Conservation (phyloP, 2,329 filamentous ascomycete genomes). For the Fonsecaea multimorphosa region DNA sequence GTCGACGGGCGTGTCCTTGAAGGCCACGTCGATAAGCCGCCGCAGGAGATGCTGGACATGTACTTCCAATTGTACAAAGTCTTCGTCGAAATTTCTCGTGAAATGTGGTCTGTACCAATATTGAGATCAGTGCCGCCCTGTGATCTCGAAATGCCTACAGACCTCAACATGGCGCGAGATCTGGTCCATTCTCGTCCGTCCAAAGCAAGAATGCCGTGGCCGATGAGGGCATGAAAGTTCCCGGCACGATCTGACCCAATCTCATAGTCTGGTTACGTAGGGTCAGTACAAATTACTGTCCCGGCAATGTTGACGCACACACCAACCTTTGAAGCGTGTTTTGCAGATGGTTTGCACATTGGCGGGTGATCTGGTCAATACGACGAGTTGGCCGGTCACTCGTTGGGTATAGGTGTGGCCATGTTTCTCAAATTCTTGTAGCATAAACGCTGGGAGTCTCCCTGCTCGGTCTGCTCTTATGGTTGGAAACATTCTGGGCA, state of each 20-base stretch:
- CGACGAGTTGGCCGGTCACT: conserved; percentile 19
- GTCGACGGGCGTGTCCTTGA: conserved; percentile 61
- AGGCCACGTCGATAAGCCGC: conserved; percentile 56
- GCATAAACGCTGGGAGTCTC: conserved; percentile 25
- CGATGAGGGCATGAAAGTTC: conserved; percentile 18
- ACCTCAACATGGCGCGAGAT: conserved; percentile 26
- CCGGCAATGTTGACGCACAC: neutral
- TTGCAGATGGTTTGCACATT: conserved; percentile 24
- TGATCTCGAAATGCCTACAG: neutral
- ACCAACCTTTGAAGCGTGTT: conserved; percentile 19
- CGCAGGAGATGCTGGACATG: conserved; percentile 59
- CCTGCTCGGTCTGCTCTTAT: conserved; percentile 27
- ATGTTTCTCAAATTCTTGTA: conserved; percentile 26
- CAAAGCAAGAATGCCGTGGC: conserved; percentile 21
- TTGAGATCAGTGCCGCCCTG: neutral
- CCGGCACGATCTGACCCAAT: conserved; percentile 16
- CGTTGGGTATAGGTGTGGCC: conserved; percentile 24
- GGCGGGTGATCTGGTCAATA: conserved; percentile 21
- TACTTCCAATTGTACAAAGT: conserved; percentile 16
- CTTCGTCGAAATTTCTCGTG: conserved; percentile 19
- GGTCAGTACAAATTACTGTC: neutral
- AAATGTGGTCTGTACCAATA: conserved; percentile 21
- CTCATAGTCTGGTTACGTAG: conserved; percentile 12
- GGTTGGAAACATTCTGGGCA: conserved; percentile 23
- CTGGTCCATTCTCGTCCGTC: conserved; percentile 19